Evolutionary conservation across 371 early-diverging fungal genomes (phyloP), one percentile per base, ranked within the genome.

Genomic region (Mortierella sp.): DNA sequence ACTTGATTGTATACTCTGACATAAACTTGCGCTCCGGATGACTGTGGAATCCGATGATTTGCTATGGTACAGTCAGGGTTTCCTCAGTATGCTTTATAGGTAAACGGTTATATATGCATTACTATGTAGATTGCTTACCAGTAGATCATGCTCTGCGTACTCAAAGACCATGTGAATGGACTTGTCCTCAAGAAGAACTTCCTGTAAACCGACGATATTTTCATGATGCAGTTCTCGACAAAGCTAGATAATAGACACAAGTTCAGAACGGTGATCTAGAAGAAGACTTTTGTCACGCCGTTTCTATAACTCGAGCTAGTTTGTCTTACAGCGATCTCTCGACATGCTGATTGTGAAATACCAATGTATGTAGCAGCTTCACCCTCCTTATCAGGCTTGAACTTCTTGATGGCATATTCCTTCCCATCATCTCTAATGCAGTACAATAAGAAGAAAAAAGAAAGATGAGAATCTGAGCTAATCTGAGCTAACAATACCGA

Each of bases 141-240:
- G 84, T 55, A 97, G 89, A 83, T 97, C 98, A 85, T 97, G 95
- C 74, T 97, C 98, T 15, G 97, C 94, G 77, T 96, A 97, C 65
- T 96, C 97, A 88, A 97, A 94, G 16, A 97, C 94, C 96, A 97
- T 97, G 72, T 93, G 93, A 48, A 97, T 97, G 0, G 95, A 93
- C 71, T 95, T 92, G 80, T 97, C 97, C 68, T 96, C 95, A 43
- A 97, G 80, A 6, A 96, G 65, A 0, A 97, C 97, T 75, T 97
- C 97, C 83, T 94, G 91, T 36, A 97, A 84, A 38, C 88, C 86
- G 15, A 96, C 89, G 47, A 97, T 88, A 77, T 97, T 96, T 63
- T 94, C 94, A 72, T 97, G 97, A 48, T 87, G 85, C 33, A 97
- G 88, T 74, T 97, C 98, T 58, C 95, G 89, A 72, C 97, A 97